Evolutionary conservation across 805 yeast genomes (phyloP).

Genomic region (Spathaspora arborariae): DNA sequence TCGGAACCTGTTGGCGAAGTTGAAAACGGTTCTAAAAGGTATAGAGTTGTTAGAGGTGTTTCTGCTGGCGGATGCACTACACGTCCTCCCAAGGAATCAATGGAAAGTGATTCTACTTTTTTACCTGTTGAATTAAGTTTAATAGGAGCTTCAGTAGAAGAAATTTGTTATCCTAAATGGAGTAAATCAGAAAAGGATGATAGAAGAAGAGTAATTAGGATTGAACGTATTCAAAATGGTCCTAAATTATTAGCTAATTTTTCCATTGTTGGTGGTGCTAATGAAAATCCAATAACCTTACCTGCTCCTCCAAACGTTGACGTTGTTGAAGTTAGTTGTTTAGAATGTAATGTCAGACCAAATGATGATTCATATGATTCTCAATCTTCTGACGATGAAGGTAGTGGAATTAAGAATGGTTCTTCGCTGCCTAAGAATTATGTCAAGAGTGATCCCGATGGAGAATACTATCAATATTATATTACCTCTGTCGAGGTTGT

Average conservation of each 20-base stretch:
- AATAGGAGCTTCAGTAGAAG: constrained; percentile 42
- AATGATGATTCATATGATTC: constrained; percentile 27
- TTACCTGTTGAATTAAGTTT: constrained; percentile 48
- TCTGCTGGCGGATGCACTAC: constrained; percentile 57
- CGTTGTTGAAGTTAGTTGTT: constrained; percentile 57
- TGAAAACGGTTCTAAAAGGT: constrained; percentile 14
- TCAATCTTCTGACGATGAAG: constrained; percentile 22
- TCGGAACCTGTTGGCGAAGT: not conserved
- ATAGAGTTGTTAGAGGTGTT: constrained; percentile 51
- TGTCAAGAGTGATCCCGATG: constrained; percentile 17
- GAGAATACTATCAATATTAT: constrained; percentile 37
- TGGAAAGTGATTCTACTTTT: constrained; percentile 24
- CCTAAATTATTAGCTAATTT: constrained; percentile 46
- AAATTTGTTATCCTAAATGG: constrained; percentile 54
- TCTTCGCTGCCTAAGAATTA: constrained; percentile 10
- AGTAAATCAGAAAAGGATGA: constrained; percentile 41
- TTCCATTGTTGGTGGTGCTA: constrained; percentile 49
- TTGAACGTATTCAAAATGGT: constrained; percentile 51
- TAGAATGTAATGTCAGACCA: constrained; percentile 36
- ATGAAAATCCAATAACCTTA: constrained; percentile 38
- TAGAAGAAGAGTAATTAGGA: constrained; percentile 52
- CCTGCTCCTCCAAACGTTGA: constrained; percentile 43
- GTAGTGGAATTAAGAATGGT: constrained; percentile 14
- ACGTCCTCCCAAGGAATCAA: constrained; percentile 47
- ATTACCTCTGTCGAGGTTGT: constrained; percentile 67